Evolutionary conservation across 179 eudicot genomes (phyloP), one percentile per base, ranked within the genome.

Genomic region (Silene noctiflora): DNA sequence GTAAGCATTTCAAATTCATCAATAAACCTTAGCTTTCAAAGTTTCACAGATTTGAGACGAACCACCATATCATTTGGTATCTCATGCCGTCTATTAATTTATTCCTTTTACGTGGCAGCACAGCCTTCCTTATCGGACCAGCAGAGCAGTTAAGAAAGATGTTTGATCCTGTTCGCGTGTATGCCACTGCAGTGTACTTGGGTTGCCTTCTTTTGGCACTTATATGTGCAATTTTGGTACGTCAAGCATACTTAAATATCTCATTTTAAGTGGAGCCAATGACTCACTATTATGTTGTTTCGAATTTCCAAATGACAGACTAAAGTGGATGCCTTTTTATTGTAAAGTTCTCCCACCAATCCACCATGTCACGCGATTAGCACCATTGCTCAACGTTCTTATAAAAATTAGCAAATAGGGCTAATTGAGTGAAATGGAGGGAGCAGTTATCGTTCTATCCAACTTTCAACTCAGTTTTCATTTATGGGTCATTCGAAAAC

Each of bases 161-260:
- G 97, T 84, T 94, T 91, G 97, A 94, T 82, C 90, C 96, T 68
- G 89, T 90, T 35, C 92, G 97, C 24, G n/a, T 89, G 31, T 94
- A 89, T 83, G 96, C 98, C 75, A 90, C 96, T 16, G 83, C 87
- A 53, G 84, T 94, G 69, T 94, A 92, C 83, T 72, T 87, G 51
- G 98, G 93, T 21, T 88, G 90, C 78, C 94, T 86, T 79, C 77
- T 85, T 71, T 73, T 94, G 59, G 94, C 97, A 74, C 96, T 94
- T 72, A 83, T 92, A 65, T 89, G 91, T 75, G 90, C 94, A 77
- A 83, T 90, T 51, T 77, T 73, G 97, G 98, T 94, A 86, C 75
- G 96, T 79, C 60, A 8, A 1, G 21, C 19, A 3, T 77, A 27
- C 51, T 46, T 44, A 21, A 35, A 4, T 33, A 42, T 27, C 33